These are phyloP conservation scores for Tylopilus cervinicoccineus DNA, from an alignment of 768 basidiomycete genomes.

Conservation along the genomic window DNA sequence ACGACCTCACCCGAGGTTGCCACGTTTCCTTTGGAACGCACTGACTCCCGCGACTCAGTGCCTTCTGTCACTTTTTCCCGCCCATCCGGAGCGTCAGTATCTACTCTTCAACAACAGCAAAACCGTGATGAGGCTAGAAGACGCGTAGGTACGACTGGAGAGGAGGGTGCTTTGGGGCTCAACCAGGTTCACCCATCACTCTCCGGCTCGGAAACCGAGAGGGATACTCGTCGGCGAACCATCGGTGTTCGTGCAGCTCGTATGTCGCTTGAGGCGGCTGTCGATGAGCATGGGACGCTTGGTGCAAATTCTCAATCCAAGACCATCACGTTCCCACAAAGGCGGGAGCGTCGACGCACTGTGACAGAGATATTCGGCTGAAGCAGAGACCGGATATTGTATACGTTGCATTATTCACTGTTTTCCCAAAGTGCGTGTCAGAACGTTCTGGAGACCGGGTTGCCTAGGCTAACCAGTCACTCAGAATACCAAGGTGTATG, in stretches of 20 bases:
- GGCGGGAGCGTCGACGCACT: slow-evolving; percentile 45
- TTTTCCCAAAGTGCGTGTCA: slow-evolving; percentile 18
- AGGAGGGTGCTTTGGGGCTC: slow-evolving; percentile 22
- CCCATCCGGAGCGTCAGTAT: slow-evolving; percentile 51
- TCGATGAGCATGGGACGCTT: slow-evolving; percentile 27
- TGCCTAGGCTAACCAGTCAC: background rate
- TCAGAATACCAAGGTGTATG: slow-evolving; percentile 21
- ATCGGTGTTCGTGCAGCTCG: slow-evolving; percentile 39
- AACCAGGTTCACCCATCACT: slow-evolving; percentile 28
- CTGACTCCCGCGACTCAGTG: slow-evolving; percentile 44
- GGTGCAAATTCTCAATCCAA: slow-evolving; percentile 33
- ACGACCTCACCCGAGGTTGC: slow-evolving; percentile 40
- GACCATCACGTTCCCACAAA: slow-evolving; percentile 32
- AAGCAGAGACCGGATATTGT: slow-evolving; percentile 10
- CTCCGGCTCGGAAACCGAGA: slow-evolving; percentile 51
- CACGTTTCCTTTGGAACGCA: slow-evolving; percentile 35
- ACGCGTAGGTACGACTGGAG: slow-evolving; percentile 28
- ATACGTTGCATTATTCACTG: slow-evolving; percentile 10
- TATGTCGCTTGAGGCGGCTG: slow-evolving; percentile 40
- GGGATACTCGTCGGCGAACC: slow-evolving; percentile 39
- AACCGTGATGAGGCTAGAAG: slow-evolving; percentile 34
- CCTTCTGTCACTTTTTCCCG: slow-evolving; percentile 62
- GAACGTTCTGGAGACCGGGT: background rate
- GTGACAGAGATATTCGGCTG: slow-evolving; percentile 46
- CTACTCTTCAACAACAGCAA: slow-evolving; percentile 53